These are phyloP conservation scores for Globisporangium okanoganense DNA, from an alignment of 352 stramenopile species.

Conservation along the genomic window DNA sequence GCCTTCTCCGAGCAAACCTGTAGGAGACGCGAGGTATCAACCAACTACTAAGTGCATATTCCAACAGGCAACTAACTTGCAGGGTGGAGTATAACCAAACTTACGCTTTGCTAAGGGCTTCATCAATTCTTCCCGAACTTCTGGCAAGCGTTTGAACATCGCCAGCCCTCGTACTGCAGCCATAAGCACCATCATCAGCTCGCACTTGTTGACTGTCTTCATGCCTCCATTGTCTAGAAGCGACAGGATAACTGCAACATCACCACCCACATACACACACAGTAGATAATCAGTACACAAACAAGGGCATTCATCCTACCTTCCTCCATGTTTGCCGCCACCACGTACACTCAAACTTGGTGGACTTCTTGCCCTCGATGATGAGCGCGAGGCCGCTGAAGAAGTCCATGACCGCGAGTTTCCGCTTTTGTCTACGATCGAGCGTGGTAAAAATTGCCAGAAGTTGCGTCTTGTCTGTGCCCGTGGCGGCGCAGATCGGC, in stretches of 20 bases:
- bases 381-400: conserved; percentile 57
- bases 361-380: conserved; percentile 55
- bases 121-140: conserved; percentile 28
- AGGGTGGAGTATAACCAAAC: too few relatives aligned
- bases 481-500: conserved; percentile 22
- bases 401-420: conserved; percentile 46
- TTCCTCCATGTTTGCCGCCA: not conserved
- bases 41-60: not conserved
- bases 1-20: conserved; percentile 47
- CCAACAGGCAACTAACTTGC: too few relatives aligned
- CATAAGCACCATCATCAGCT: conserved; percentile 53
- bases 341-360: conserved; percentile 63
- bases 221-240: conserved; percentile 58
- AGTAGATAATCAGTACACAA: conserved; percentile 1
- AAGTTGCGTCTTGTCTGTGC: conserved; percentile 37
- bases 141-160: conserved; percentile 45
- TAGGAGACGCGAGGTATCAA: not conserved
- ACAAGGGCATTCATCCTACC: not conserved
- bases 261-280: not conserved
- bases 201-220: conserved; percentile 56
- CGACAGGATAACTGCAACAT: conserved; percentile 44
- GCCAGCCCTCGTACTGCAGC: conserved; percentile 40
- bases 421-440: conserved; percentile 23
- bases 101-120: conserved; percentile 46
- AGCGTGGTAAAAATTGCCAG: conserved; percentile 41